Evolutionary conservation across 106 monocot species (phyloP), one percentile per base, ranked within the genome.

Genomic region (Acorus gramineus): DNA sequence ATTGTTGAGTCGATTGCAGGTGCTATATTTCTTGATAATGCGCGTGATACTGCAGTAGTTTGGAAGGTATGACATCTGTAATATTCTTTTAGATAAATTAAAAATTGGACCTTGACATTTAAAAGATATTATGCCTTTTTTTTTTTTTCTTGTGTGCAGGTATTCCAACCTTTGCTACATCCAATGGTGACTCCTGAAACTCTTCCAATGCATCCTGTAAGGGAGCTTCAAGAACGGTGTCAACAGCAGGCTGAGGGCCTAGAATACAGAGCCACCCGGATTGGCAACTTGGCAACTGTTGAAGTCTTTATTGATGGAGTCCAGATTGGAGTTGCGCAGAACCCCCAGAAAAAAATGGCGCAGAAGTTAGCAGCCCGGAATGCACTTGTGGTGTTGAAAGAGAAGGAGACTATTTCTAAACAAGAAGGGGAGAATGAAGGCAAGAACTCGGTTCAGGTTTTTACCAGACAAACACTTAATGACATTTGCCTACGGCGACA

Each of bases 271-370:
- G 87, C 90, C 3, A 72, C 83, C 11, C 76, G 91, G 2, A 4
- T 61, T 2, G 96, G 91, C 5, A 91, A 87, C 49, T 5, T 92
- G 63, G 91, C 96, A 7, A 98, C 85, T 0, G 96, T 98, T 2
- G 83, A 98, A 70, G 96, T 98, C 7, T 91, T 85, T 49, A 65
- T 98, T 7, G 87, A 98, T 46, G 96, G 96, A 11, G 74, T 98
- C 7, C 91, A 91, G 71, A 91, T 88, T 9, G 87, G 87, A 44
- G 66, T 77, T 13, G 96, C 91, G 44, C 91, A 91, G 62, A 98
- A 98, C 71, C 79, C 96, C 11, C 96, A 98, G 76, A 98, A 92
- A 68, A 98, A 98, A 59, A 98, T 98, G 96, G 96, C 96, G 3
- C 96, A 98, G 65, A 98, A 98, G 56, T 65, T 98, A 52, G 96